Base-by-base conservation (phyloP, 805 yeast species). In the Scheffersomyces coipomensis region DNA sequence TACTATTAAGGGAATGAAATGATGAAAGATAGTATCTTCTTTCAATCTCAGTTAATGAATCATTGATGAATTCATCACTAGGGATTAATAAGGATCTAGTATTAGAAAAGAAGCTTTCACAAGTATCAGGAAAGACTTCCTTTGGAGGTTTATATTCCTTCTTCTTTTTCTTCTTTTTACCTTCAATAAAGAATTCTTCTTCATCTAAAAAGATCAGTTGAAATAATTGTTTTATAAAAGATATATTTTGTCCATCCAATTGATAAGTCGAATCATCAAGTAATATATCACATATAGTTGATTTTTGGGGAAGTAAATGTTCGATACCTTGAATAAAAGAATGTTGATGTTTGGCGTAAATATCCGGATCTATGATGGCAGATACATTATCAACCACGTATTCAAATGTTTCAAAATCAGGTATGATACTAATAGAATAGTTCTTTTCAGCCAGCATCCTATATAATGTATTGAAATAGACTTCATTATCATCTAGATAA, bases 301-400 rank as follows among this genome's bases (percentile, higher is more conserved):
- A 62, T 51, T 61, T 62, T 23, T 50, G 26, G 11, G 68, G 64
- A 1, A 84, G 46, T 9, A 75, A 49, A 13, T 62, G 49, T 40
- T 77, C 78, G 2, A 85, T 67, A 1, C 85, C 88, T 42, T 85
- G 88, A 10, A 88, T 77, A 21, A 75, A 76, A 0, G 90, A 78
- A 48, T 79, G 71, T 49, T 82, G 86, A 33, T 79, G 76, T 37
- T 71, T 70, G 1, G 93, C 88, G 37, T 57, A 61, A 19, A 79
- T 55, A 52, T 85, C 83, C 1, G 71, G 59, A 18, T 79, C 84
- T 1, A 83, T 70, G 3, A 85, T 76, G n/a, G 66, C 59, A 0
- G 76, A 60, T 4, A 58, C 55, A 40, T 73, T 75, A 32, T 78
- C 70, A 15, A 68, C 58, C n/a, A 55, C 59, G 40, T 66, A 63